A percentile compares a stretch with the other conserved stretches of the same genome.
Evolutionary conservation across 192 early-diverging fungal genomes (phyloP).

Genomic region (Gigaspora rosea): DNA sequence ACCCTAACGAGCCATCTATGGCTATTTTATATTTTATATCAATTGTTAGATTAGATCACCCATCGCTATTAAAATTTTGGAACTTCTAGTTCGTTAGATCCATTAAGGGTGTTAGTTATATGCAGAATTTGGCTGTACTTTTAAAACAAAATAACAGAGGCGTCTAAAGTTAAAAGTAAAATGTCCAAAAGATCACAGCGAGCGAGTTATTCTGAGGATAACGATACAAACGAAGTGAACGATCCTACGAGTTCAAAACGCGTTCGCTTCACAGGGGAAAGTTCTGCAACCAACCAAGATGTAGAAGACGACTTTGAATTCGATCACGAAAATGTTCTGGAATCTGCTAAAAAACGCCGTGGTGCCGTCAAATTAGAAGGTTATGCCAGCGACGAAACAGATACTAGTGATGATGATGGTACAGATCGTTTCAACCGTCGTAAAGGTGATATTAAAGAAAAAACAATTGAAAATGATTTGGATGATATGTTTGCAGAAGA

Average conservation of each 20-base stretch:
- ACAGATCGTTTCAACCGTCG: slow-evolving; percentile 42
- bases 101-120: too few species aligned
- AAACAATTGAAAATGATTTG: slow-evolving; percentile 40
- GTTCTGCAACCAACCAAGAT: background rate
- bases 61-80: too few species aligned
- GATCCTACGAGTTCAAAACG: slow-evolving; percentile 20
- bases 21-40: too few species aligned
- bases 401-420: slow-evolving; percentile 43
- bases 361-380: slow-evolving; percentile 53
- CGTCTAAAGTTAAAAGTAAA: too few species aligned
- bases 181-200: too few species aligned
- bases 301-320: slow-evolving; percentile 40
- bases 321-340: slow-evolving; percentile 53
- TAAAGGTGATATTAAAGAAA: slow-evolving; percentile 32
- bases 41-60: too few species aligned
- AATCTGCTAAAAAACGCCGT: slow-evolving; percentile 48
- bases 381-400: slow-evolving; percentile 42
- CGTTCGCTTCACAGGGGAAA: slow-evolving; percentile 38
- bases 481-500: slow-evolving; percentile 66
- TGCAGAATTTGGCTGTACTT: too few species aligned
- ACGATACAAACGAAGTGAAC: too few species aligned
- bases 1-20: too few species aligned
- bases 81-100: too few species aligned
- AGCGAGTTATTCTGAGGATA: too few species aligned
- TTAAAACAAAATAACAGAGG: too few species aligned